Evolutionary conservation across 1,139 yeast species (phyloP), one percentile per base, ranked within the genome.

Genomic region (Geotrichum europaeum): DNA sequence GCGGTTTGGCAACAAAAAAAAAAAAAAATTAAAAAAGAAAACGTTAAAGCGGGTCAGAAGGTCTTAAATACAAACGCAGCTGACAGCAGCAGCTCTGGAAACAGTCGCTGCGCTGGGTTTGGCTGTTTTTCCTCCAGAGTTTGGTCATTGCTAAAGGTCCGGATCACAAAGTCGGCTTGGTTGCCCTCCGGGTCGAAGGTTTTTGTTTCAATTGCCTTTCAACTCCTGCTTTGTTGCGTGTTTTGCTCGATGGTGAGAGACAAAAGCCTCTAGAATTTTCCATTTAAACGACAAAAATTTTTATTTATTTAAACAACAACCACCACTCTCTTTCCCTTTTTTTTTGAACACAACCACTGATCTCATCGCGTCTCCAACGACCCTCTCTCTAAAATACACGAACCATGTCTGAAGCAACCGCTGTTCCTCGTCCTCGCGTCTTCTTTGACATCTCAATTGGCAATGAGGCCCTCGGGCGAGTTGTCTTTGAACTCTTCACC

Each of bases 381-480:
- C 9, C 7, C 22, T 18, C 49, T n/a, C 24, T 28, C 4, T 13
- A 49, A 43, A 54, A n/a, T 12, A 34, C 28, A 51, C 30, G 18
- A 49, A 28, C 24, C 24, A 59, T 59, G 61, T 18, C 59, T 24
- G 49, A 50, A 54, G 47, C 20, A n/a, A 40, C 47, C 47, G 22
- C 59, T 40, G 30, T 56, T 32, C n/a, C 55, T 3, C 56, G 64
- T 49, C 62, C 64, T 15, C 49, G 64, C 47, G 97, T 94, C 47
- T 94, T 78, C 77, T 91, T 94, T 69, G 97, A 94, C 72, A 80
- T 94, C 65, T 81, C 86, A 65, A 91, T 89, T 71, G 96, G 90
- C 64, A 96, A 87, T 60, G 79, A 84, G 73, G 62, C 63, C 9
- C 77, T 87, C 65, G 96, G 95, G 63, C 82, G 91, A 74, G 79